These are phyloP conservation scores for Mycena alexandri DNA, from an alignment of 768 basidiomycete species.

Conservation along the genomic window DNA sequence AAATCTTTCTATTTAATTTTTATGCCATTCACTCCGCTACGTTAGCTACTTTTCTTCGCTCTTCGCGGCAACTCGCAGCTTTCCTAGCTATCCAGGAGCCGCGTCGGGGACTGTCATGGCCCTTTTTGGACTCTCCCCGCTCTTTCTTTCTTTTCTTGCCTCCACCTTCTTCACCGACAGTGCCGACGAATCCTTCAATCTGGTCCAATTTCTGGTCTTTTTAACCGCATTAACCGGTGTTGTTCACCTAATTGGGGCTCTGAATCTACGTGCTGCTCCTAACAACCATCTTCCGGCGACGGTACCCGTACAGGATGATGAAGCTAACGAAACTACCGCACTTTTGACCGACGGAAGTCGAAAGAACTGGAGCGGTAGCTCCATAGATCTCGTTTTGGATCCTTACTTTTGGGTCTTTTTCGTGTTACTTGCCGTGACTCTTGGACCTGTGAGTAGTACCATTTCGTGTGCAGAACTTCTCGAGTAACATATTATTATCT, in stretches of 20 bases:
- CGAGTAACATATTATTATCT: conserved; percentile 2
- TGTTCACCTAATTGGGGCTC: conserved; percentile 67
- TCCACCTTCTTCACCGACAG: conserved; percentile 69
- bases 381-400: conserved; percentile 64
- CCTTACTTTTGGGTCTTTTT: conserved; percentile 75
- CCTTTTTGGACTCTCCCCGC: conserved; percentile 85
- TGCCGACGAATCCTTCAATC: conserved; percentile 57
- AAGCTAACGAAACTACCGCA: conserved; percentile 50
- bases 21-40: conserved; percentile 7
- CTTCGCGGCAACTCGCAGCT: conserved; percentile 80
- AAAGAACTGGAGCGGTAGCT: conserved; percentile 37
- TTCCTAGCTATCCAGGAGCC: conserved; percentile 73
- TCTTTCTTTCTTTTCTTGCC: conserved; percentile 77
- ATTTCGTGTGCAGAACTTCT: conserved; percentile 1
- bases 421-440: conserved; percentile 61
- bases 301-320: conserved; percentile 8
- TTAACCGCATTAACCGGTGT: conserved; percentile 66
- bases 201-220: conserved; percentile 65
- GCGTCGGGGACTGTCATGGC: conserved; percentile 78
- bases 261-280: conserved; percentile 48
- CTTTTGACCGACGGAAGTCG: conserved; percentile 38
- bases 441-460: conserved; percentile 78
- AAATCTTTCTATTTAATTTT: neutral
- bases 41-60: conserved; percentile 76
- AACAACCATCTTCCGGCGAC: conserved; percentile 5